Evolutionary conservation across 495 filamentous ascomycete species (phyloP).

Genomic region (Xylaria curta): DNA sequence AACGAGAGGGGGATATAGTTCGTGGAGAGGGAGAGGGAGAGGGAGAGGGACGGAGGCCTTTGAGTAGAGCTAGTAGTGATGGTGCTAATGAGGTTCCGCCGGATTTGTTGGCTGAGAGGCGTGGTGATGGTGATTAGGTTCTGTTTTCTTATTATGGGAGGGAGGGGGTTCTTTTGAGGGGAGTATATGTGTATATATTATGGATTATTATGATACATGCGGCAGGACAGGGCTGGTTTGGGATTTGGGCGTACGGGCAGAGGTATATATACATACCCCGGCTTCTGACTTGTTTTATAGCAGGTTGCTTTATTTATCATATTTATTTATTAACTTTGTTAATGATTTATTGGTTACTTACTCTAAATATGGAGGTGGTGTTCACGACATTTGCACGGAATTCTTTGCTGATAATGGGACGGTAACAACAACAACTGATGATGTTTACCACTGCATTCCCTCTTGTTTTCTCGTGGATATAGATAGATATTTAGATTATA

Average conservation of each 20-base stretch:
- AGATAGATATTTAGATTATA: too few species aligned
- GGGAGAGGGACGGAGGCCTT: not conserved
- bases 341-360: not conserved
- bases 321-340: too few species aligned
- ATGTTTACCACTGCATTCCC: too few species aligned
- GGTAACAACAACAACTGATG: too few species aligned
- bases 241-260: not conserved
- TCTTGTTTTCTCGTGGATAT: too few species aligned
- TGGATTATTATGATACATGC: too few species aligned
- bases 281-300: not conserved
- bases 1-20: not conserved
- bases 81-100: slow-evolving; percentile 49
- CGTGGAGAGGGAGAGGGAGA: not conserved
- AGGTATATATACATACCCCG: not conserved
- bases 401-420: too few species aligned
- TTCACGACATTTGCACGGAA: too few species aligned
- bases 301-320: not conserved
- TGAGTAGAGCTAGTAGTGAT: slow-evolving; percentile 39
- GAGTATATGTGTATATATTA: too few species aligned
- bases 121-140: slow-evolving; percentile 16
- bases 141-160: not conserved
- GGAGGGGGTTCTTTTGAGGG: too few species aligned
- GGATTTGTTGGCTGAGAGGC: slow-evolving; percentile 47
- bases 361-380: not conserved
- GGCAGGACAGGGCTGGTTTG: not conserved